Conservation (phyloP, 805 yeast species). For the Candida dendrica region DNA sequence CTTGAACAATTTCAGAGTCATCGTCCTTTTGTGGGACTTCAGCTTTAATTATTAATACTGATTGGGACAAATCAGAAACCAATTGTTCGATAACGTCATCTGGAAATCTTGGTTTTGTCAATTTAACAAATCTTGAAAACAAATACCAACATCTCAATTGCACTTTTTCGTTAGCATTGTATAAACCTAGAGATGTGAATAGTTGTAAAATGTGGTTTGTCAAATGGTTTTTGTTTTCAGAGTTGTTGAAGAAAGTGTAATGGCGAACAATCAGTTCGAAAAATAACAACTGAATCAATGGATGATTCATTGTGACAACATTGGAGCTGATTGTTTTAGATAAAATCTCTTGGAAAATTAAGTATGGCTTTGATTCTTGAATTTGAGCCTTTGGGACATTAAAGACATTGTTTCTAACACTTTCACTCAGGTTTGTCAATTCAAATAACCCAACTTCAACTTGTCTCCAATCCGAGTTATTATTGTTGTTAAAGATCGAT, state of each 20-base stretch:
- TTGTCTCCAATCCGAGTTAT: conserved; percentile 56
- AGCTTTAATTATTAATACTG: conserved; percentile 56
- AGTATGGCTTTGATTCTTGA: conserved; percentile 56
- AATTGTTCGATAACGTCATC: conserved; percentile 45
- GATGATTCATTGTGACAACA: conserved; percentile 52
- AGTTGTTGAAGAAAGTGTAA: conserved; percentile 50
- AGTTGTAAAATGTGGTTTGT: conserved; percentile 62
- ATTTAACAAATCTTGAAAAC: conserved; percentile 73
- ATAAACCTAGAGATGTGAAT: conserved; percentile 79
- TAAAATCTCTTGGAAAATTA: conserved; percentile 55
- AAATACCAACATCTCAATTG: conserved; percentile 86
- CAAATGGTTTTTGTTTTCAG: conserved; percentile 39
- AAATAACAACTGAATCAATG: conserved; percentile 72
- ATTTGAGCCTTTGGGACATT: conserved; percentile 62
- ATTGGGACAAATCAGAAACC: conserved; percentile 51
- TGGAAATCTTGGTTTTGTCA: conserved; percentile 61
- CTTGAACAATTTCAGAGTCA: conserved; percentile 44
- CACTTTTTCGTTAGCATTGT: conserved; percentile 65
- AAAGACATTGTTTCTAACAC: conserved; percentile 70
- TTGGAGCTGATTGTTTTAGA: conserved; percentile 40
- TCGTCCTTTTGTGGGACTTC: conserved; percentile 40
- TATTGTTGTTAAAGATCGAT: conserved; percentile 22
- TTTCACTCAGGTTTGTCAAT: conserved; percentile 71
- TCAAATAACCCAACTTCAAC: conserved; percentile 85
- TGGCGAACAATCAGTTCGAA: conserved; percentile 85